Percentiles rank a stretch among this genome's conserved stretches.
Conservation (phyloP, 257 asterid species). For the Solanum acaule region DNA sequence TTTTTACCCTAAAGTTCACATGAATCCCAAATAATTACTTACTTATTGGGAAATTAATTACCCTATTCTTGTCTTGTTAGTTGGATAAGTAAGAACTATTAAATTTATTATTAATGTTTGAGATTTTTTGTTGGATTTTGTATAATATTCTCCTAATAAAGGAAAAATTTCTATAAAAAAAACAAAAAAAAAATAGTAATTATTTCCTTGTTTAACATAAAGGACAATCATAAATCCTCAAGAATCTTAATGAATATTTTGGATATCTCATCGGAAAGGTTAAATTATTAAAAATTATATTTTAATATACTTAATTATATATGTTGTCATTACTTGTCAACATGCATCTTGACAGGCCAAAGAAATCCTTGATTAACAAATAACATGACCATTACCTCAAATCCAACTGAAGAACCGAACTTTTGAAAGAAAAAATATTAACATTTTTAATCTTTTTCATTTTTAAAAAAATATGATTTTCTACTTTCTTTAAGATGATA, state of each 20-base stretch:
- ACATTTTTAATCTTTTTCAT: accelerated
- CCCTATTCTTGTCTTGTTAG: not conserved
- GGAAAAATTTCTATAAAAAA: not conserved
- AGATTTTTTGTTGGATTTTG: not conserved
- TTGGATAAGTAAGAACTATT: not conserved
- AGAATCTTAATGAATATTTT: not conserved
- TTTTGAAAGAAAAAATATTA: no score
- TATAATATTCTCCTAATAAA: not conserved
- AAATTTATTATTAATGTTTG: not conserved
- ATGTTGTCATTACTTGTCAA: not conserved
- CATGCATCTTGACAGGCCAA: not conserved
- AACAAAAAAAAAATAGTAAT: no score
- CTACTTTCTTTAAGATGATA: not conserved
- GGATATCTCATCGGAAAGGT: not conserved
- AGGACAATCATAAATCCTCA: not conserved
- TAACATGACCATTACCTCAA: no score
- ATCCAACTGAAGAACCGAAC: not conserved
- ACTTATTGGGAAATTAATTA: not conserved
- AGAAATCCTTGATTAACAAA: no score
- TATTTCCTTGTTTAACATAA: not conserved
- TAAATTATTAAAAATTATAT: not conserved
- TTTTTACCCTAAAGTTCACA: not conserved
- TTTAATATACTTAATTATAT: not conserved
- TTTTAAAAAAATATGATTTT: not conserved
- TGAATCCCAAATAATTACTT: not conserved